Evolutionary conservation across 352 stramenopile genomes (phyloP).

Genomic region (Phytophthora meadii): DNA sequence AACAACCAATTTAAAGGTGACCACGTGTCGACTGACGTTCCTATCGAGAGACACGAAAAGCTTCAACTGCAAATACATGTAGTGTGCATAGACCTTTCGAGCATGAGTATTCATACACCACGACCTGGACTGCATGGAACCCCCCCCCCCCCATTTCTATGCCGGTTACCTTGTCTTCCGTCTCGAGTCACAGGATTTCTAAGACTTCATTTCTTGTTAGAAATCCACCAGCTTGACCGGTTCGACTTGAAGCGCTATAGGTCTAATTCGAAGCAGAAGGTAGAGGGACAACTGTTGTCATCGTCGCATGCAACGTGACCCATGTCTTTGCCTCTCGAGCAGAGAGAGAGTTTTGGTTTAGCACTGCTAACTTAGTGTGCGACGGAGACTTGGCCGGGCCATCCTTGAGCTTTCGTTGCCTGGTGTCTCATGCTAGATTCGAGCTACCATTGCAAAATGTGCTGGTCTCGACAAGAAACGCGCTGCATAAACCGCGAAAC

Average conservation of each 20-base stretch:
- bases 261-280: slow-evolving; percentile 1
- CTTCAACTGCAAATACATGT: slow-evolving; percentile 26
- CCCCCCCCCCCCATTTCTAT: slow-evolving; percentile 20
- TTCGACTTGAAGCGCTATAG: background rate
- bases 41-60: slow-evolving; percentile 16
- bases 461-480: slow-evolving; percentile 15
- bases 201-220: background rate
- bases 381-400: slow-evolving; percentile 3
- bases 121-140: background rate
- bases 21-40: slow-evolving; percentile 15
- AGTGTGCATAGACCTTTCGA: slow-evolving; percentile 27
- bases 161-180: background rate
- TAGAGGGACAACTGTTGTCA: slow-evolving; percentile 13
- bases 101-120: slow-evolving; percentile 21
- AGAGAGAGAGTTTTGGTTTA: slow-evolving; percentile 3
- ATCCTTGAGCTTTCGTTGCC: background rate
- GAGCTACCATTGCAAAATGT: too few species aligned
- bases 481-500: slow-evolving; percentile 31
- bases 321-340: slow-evolving; percentile 7
- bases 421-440: slow-evolving; percentile 10
- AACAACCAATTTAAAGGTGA: too few species aligned
- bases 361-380: background rate
- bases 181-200: too few species aligned
- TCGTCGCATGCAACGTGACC: background rate
- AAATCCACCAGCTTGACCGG: background rate